Percentiles rank a stretch among this genome's conserved stretches.
phyloP scores from a whole-genome alignment of 192 early-diverging fungal genomes.

The Chytriomyces confervae region DNA sequence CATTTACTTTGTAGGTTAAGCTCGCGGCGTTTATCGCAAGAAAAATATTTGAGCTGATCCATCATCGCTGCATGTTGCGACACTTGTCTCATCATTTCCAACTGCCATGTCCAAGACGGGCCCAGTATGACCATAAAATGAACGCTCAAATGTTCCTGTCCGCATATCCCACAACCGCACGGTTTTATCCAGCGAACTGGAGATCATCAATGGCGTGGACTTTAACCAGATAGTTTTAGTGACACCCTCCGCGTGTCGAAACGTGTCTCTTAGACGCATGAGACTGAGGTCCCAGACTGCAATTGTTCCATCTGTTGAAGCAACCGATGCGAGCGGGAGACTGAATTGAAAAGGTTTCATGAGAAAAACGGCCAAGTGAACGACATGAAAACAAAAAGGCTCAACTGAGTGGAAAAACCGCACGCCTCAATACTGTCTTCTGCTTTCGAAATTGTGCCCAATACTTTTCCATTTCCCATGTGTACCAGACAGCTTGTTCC shows the following conservation, averaged over 20 bases:
- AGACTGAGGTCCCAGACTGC: constrained; percentile 92
- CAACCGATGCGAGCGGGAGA: constrained; percentile 80
- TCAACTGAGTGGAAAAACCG: constrained; percentile 68
- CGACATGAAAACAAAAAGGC: background rate
- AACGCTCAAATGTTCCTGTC: constrained; percentile 77
- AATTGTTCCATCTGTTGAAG: constrained; percentile 85
- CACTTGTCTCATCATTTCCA: constrained; percentile 68
- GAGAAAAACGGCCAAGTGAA: background rate
- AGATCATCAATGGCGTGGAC: constrained; percentile 71
- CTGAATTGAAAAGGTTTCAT: constrained; percentile 34
- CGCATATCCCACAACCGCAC: constrained; percentile 91
- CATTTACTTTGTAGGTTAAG: too few species aligned
- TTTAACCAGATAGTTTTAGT: constrained; percentile 77
- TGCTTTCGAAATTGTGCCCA: constrained; percentile 81
- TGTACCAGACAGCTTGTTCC: constrained; percentile 80
- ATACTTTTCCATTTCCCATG: constrained; percentile 45
- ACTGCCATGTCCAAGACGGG: constrained; percentile 83
- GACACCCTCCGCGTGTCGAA: constrained; percentile 84
- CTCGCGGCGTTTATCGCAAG: constrained; percentile 1
- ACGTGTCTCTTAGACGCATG: constrained; percentile 79
- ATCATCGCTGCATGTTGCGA: constrained; percentile 88
- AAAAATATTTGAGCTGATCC: constrained; percentile 52
- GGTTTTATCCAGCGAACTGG: constrained; percentile 80
- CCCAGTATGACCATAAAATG: constrained; percentile 85
- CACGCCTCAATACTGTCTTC: constrained; percentile 87